Evolutionary conservation across 2,329 filamentous ascomycete genomes (phyloP).

Genomic region (Acrodontium crateriforme): DNA sequence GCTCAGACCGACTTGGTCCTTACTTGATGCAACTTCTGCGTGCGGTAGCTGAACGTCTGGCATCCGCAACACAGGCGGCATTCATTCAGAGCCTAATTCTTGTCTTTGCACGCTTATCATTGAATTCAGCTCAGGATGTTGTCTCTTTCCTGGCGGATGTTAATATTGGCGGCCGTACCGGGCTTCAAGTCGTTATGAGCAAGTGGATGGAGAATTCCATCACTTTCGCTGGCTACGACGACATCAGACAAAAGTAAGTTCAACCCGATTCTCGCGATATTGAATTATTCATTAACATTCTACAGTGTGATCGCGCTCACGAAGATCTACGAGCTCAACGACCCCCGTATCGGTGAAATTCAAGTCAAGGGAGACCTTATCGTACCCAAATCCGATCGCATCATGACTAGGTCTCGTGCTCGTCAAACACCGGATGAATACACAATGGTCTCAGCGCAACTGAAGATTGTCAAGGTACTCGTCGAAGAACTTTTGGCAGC

Average conservation of each 20-base stretch:
- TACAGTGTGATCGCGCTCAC: constrained; percentile 76
- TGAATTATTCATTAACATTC: constrained; percentile 1
- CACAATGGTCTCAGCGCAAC: constrained; percentile 70
- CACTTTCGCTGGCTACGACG: constrained; percentile 95
- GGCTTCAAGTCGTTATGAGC: constrained; percentile 74
- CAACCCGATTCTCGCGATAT: neutral
- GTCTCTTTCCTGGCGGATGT: constrained; percentile 82
- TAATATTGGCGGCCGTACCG: constrained; percentile 63
- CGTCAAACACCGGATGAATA: constrained; percentile 82
- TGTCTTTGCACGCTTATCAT: constrained; percentile 81
- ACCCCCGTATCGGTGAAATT: constrained; percentile 62
- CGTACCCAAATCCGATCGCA: constrained; percentile 61
- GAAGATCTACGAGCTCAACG: constrained; percentile 78
- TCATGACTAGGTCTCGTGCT: constrained; percentile 86
- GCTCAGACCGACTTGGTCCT: constrained; percentile 76
- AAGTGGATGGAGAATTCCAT: constrained; percentile 98
- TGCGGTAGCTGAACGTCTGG: constrained; percentile 75
- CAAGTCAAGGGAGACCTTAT: constrained; percentile 88
- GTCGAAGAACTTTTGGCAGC: constrained; percentile 82
- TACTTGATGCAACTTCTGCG: constrained; percentile 78
- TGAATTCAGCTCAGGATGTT: constrained; percentile 75
- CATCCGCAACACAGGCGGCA: constrained; percentile 66
- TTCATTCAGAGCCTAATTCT: constrained; percentile 95
- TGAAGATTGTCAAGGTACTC: constrained; percentile 94
- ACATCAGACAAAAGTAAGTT: constrained; percentile 84